Base-by-base conservation (phyloP, 75 land plant species). In the Cupressus sempervirens region DNA sequence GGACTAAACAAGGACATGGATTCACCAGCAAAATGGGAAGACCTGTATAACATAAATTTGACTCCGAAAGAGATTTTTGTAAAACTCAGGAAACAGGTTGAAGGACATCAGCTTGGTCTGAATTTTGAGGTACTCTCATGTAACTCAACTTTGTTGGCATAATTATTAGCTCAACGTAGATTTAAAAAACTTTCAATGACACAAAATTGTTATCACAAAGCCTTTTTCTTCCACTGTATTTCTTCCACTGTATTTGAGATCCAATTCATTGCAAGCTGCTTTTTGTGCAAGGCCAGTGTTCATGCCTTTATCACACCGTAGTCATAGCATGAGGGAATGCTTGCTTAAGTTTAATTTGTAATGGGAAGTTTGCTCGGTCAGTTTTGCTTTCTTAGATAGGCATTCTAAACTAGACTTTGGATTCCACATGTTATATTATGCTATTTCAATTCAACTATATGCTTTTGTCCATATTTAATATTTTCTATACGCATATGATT, bases 21-120 rank as follows among this genome's bases (percentile, higher is more conserved):
- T 79, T 79, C 81, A 38, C 85, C 90, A 26, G 65, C 85, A 12
- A 89, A 93, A 13, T 89, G 90, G 86, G 89, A 91, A 13, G 98
- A 94, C 35, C 91, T 92, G 32, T 94, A 89, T 88, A 91, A 80
- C 72, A 86, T 96, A 8, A 88, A 94, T 82, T 88, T 92, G 83
- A 84, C 92, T 65, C 98, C 98, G 3, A 93, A 95, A 13, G 96
- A 96, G 85, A 41, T 93, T 79, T 91, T 92, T 62, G 36, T 96
- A 83, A 96, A 96, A 88, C 94, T 94, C 88, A 76, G 98, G 46
- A 94, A 93, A 79, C 91, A 94, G 45, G 83, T 92, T 16, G 90
- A 94, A 79, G 95, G 96, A 29, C 62, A 92, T 77, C 96, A 95
- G 34, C 80, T 96, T 67, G 98, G 96, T 82, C 82, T 94, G 85